phyloP scores from a whole-genome alignment of 208 protist genomes.

The Strigomonas oncopelti region DNA sequence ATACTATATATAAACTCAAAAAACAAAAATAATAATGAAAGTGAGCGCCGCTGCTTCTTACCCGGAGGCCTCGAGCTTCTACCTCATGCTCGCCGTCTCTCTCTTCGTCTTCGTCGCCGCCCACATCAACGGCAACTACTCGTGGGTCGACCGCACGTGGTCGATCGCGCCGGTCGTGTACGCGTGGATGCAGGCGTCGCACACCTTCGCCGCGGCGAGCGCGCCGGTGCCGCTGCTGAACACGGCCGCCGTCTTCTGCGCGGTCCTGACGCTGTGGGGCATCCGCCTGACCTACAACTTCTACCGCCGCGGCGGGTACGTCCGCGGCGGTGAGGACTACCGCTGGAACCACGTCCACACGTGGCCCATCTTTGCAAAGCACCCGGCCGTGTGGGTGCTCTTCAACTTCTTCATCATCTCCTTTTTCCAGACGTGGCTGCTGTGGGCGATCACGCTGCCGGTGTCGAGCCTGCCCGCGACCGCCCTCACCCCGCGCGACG shows the following conservation, averaged over 20 bases:
- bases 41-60: slow-evolving; percentile 10
- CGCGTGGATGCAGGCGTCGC: slow-evolving; percentile 56
- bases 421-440: slow-evolving; percentile 56
- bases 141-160: slow-evolving; percentile 78
- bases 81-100: slow-evolving; percentile 40
- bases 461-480: slow-evolving; percentile 37
- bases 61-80: slow-evolving; percentile 24
- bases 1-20: too few relatives aligned
- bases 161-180: slow-evolving; percentile 71
- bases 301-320: slow-evolving; percentile 66
- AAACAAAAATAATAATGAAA: background rate
- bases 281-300: slow-evolving; percentile 73
- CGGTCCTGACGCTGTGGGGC: slow-evolving; percentile 65
- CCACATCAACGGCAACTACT: slow-evolving; percentile 62
- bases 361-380: slow-evolving; percentile 27
- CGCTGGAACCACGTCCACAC: slow-evolving; percentile 65
- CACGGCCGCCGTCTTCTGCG: slow-evolving; percentile 32
- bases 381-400: slow-evolving; percentile 42
- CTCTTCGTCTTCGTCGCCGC: slow-evolving; percentile 51
- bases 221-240: slow-evolving; percentile 11
- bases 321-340: slow-evolving; percentile 67
- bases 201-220: slow-evolving; percentile 15
- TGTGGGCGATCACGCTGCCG: slow-evolving; percentile 75
- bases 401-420: slow-evolving; percentile 72
- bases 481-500: slow-evolving; percentile 25